Percentiles rank a stretch among this genome's conserved stretches.
These are phyloP conservation scores for Physcia stellaris DNA, from an alignment of 495 filamentous ascomycete species.

Conservation along the genomic window DNA sequence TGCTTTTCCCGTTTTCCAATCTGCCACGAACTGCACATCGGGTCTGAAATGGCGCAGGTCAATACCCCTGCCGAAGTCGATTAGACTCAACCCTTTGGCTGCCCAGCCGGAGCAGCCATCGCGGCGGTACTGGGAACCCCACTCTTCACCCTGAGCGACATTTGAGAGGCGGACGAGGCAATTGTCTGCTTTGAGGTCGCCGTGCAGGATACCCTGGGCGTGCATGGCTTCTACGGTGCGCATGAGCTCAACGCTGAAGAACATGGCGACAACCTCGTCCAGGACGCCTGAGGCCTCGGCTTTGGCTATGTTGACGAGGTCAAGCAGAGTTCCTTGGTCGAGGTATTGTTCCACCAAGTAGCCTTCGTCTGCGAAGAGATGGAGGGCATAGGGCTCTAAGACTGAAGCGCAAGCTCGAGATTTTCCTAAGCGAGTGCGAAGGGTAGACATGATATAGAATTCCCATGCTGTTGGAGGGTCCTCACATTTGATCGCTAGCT, in stretches of 20 bases:
- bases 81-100: conserved; percentile 65
- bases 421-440: conserved; percentile 56
- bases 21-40: conserved; percentile 77
- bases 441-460: conserved; percentile 84
- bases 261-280: conserved; percentile 85
- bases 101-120: conserved; percentile 68
- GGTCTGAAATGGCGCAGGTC: conserved; percentile 76
- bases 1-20: conserved; percentile 72
- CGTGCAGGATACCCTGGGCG: conserved; percentile 66
- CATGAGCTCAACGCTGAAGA: conserved; percentile 83
- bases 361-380: conserved; percentile 72
- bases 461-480: conserved; percentile 83
- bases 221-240: conserved; percentile 84
- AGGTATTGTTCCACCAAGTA: conserved; percentile 82
- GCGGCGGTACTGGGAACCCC: conserved; percentile 43
- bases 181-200: conserved; percentile 92
- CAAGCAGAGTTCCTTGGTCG: conserved; percentile 81
- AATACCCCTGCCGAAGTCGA: conserved; percentile 91
- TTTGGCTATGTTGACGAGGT: conserved; percentile 77
- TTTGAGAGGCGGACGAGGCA: conserved; percentile 65
- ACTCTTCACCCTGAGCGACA: conserved; percentile 20
- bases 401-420: conserved; percentile 27
- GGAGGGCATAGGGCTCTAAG: conserved; percentile 70
- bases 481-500: conserved; percentile 77
- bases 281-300: conserved; percentile 50